These are phyloP conservation scores for Adansonia gregorii DNA, from an alignment of 441 rosid species.

Conservation along the genomic window DNA sequence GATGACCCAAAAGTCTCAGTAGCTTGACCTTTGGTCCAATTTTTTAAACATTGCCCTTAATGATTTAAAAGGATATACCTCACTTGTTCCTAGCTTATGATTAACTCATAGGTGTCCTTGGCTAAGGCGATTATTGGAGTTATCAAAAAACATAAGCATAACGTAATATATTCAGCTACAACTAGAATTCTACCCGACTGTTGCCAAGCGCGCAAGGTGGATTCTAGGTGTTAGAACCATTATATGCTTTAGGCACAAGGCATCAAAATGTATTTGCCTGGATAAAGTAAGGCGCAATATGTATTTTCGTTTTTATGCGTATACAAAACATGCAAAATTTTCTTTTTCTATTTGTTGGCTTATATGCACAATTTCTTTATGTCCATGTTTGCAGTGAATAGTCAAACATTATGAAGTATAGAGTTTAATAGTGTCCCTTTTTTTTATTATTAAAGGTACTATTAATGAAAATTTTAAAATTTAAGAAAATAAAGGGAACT, in stretches of 20 bases:
- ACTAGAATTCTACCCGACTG: not conserved
- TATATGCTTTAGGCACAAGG: not conserved
- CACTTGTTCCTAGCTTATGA: too few species aligned
- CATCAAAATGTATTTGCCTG: not conserved
- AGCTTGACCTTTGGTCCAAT: too few species aligned
- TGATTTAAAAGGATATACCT: too few species aligned
- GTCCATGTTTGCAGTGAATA: not conserved
- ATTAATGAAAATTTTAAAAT: not conserved
- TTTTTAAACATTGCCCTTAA: too few species aligned
- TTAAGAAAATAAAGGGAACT: slow-evolving; percentile 3
- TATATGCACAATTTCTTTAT: not conserved
- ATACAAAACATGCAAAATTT: not conserved
- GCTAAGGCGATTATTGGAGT: too few species aligned
- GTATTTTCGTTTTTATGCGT: not conserved
- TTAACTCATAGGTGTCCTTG: too few species aligned
- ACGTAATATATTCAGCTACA: not conserved
- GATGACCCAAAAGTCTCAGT: too few species aligned
- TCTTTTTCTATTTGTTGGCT: not conserved
- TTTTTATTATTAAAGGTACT: not conserved
- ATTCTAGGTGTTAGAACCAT: not conserved
- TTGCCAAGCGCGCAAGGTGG: not conserved
- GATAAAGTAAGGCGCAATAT: not conserved
- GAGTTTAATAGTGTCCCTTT: not conserved
- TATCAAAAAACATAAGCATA: too few species aligned
- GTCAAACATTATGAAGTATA: not conserved